Conservation (phyloP, 305 asterid genomes). For the Lippia alba region DNA sequence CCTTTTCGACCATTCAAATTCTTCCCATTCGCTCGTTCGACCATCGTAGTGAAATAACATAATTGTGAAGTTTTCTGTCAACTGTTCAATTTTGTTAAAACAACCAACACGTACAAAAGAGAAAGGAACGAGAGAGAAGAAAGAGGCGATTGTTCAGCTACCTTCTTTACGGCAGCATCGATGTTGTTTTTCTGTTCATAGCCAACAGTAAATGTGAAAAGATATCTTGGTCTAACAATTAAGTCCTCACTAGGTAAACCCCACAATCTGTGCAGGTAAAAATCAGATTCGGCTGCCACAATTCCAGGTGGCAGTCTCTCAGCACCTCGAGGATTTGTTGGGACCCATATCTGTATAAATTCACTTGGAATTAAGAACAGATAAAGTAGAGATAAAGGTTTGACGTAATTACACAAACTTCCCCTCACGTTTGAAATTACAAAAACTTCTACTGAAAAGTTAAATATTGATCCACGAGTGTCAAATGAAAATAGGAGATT, state of each 20-base stretch:
- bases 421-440: too few species aligned
- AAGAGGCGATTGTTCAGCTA: constrained; percentile 25
- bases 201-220: constrained; percentile 88
- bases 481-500: too few species aligned
- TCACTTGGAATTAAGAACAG: constrained; percentile 28
- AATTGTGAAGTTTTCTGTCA: constrained; percentile 83
- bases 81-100: constrained; percentile 55
- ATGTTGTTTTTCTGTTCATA: constrained; percentile 75
- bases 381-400: not conserved
- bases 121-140: constrained; percentile 3
- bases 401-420: too few species aligned
- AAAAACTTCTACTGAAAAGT: too few species aligned
- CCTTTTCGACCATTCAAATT: constrained; percentile 84
- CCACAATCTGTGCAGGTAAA: constrained; percentile 80
- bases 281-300: constrained; percentile 62
- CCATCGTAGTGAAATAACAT: constrained; percentile 92
- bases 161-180: constrained; percentile 92
- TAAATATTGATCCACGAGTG: too few species aligned
- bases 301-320: constrained; percentile 87
- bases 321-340: constrained; percentile 87
- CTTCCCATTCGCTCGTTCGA: constrained; percentile 89
- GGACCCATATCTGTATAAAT: constrained; percentile 72
- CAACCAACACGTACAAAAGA: constrained; percentile 21
- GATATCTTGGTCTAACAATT: constrained; percentile 78
- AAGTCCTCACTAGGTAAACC: constrained; percentile 87